A percentile compares a stretch with the other conserved stretches of the same genome.
These are phyloP conservation scores for Kuraishia ogatae DNA, from an alignment of 805 yeast species.

Conservation along the genomic window DNA sequence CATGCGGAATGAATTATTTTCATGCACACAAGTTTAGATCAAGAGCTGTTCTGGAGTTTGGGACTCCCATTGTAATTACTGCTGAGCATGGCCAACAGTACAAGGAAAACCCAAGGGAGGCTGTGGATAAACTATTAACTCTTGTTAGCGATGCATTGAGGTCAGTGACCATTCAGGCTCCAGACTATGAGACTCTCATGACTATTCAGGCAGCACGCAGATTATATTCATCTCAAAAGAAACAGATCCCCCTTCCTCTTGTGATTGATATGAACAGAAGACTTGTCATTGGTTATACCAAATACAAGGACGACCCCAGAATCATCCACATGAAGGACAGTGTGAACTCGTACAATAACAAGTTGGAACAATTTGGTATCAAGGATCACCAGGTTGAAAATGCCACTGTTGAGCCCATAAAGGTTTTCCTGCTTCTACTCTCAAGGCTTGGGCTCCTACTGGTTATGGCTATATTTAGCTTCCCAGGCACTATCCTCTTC, in stretches of 20 bases:
- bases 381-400: slow-evolving; percentile 65
- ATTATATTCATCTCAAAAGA: slow-evolving; percentile 65
- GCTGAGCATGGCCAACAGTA: slow-evolving; percentile 56
- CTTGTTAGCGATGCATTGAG: slow-evolving; percentile 59
- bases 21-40: slow-evolving; percentile 93
- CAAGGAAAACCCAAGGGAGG: slow-evolving; percentile 52
- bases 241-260: slow-evolving; percentile 68
- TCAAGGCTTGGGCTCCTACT: slow-evolving; percentile 48
- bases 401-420: slow-evolving; percentile 38
- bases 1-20: slow-evolving; percentile 96
- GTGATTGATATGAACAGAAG: slow-evolving; percentile 88
- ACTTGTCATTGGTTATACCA: slow-evolving; percentile 72
- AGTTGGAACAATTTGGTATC: slow-evolving; percentile 52
- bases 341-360: slow-evolving; percentile 61
- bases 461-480: slow-evolving; percentile 48
- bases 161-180: slow-evolving; percentile 78
- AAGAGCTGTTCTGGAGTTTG: slow-evolving; percentile 92
- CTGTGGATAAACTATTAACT: slow-evolving; percentile 62
- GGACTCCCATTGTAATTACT: slow-evolving; percentile 65
- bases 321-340: slow-evolving; percentile 53
- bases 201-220: slow-evolving; percentile 90
- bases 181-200: slow-evolving; percentile 84
- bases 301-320: slow-evolving; percentile 63
- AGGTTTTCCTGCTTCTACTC: slow-evolving; percentile 43
- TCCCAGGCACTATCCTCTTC: slow-evolving; percentile 84